Evolutionary conservation across 2,329 filamentous ascomycete genomes (phyloP).

Genomic region (Phaeosphaeria sp.): DNA sequence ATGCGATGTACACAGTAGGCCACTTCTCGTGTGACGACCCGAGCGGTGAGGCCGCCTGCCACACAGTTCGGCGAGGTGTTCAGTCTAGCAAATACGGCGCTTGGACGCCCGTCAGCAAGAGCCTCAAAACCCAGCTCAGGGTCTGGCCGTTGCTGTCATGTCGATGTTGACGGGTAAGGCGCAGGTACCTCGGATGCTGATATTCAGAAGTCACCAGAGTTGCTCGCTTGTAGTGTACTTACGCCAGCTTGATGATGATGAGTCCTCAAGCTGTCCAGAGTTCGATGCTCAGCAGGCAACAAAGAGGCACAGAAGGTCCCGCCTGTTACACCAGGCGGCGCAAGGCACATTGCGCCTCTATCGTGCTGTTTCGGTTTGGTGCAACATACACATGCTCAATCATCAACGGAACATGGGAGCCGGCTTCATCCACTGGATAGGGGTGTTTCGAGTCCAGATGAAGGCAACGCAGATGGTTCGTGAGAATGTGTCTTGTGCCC

Average conservation of each 20-base stretch:
- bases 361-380: not conserved
- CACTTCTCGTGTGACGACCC: conserved; percentile 8
- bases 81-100: conserved; percentile 4
- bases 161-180: not conserved
- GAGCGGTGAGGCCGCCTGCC: conserved; percentile 15
- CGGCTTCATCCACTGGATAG: not conserved
- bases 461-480: not conserved
- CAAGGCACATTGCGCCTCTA: not conserved
- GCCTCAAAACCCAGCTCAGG: not conserved
- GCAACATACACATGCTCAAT: not conserved
- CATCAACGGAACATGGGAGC: not conserved
- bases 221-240: not conserved
- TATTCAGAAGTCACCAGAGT: not conserved
- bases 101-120: conserved; percentile 1
- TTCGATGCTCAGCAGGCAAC: not conserved
- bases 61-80: conserved; percentile 24
- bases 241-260: not conserved
- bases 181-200: not conserved
- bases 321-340: not conserved
- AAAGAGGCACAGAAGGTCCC: not conserved
- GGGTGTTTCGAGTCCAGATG: not conserved
- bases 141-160: not conserved
- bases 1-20: conserved; percentile 10
- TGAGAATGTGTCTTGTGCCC: not conserved
- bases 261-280: not conserved